Conservation (phyloP, 306 rosid species). For the Dalbergia cochinchinensis region DNA sequence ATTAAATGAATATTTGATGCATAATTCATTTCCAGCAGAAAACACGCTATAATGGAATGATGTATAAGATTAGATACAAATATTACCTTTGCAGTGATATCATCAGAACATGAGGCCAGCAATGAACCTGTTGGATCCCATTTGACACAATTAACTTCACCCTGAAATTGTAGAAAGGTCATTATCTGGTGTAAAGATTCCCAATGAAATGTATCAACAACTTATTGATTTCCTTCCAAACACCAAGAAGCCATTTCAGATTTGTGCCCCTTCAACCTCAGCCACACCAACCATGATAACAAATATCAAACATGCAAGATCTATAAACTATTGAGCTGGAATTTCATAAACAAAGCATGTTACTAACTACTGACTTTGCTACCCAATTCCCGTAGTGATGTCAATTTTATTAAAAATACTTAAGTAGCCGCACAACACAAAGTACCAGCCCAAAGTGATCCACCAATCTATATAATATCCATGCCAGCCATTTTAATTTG, state of each 20-base stretch:
- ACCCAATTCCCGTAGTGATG: background rate
- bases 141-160: conserved; percentile 95
- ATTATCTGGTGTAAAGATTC: conserved; percentile 35
- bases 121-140: conserved; percentile 97
- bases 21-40: conserved; percentile 1
- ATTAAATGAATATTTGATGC: background rate
- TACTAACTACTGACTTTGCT: background rate
- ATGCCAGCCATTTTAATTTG: conserved; percentile 1
- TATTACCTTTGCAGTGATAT: conserved; percentile 87
- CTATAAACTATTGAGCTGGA: background rate
- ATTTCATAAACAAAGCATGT: conserved; percentile 19
- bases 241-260: background rate
- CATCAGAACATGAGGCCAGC: conserved; percentile 96
- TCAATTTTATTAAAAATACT: conserved; percentile 32
- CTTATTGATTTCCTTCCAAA: background rate
- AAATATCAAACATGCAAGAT: conserved; percentile 1
- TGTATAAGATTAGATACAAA: conserved; percentile 16
- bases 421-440: conserved; percentile 36
- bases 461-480: conserved; percentile 7
- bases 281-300: background rate
- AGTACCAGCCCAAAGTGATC: conserved; percentile 7
- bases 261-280: conserved; percentile 11
- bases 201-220: conserved; percentile 20
- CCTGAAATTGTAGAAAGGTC: conserved; percentile 60
- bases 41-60: background rate